Percentiles rank a stretch among this genome's conserved stretches.
Evolutionary conservation across 164 flowering plant species (phyloP).

Genomic region (Saururus chinensis): DNA sequence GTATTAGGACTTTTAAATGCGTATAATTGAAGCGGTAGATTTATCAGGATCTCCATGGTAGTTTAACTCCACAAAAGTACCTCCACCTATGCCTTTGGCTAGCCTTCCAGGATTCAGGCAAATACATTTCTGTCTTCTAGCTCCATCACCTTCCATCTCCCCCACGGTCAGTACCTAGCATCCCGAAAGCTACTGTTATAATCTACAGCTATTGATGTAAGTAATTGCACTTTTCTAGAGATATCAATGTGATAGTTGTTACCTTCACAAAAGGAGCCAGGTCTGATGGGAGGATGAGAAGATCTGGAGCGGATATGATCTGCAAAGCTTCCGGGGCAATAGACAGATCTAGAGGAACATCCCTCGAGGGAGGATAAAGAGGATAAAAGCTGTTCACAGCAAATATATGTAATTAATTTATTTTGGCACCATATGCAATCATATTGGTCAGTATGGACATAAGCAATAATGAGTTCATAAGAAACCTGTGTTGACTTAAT

Average conservation of each 20-base stretch:
- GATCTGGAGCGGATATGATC: conserved; percentile 55
- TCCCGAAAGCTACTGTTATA: neutral
- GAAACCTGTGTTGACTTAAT: conserved; percentile 67
- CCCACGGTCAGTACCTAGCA: conserved; percentile 47
- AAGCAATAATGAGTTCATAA: neutral
- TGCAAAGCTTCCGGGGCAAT: conserved; percentile 74
- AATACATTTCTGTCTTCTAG: conserved; percentile 44
- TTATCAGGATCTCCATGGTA: conserved; percentile 38
- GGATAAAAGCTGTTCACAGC: conserved; percentile 76
- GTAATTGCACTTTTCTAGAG: neutral
- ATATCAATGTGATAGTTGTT: neutral
- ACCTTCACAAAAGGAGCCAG: conserved; percentile 88
- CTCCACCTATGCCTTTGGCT: conserved; percentile 89
- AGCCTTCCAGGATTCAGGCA: conserved; percentile 91
- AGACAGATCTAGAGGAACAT: conserved; percentile 76
- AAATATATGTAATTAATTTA: neutral
- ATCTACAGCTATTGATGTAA: neutral
- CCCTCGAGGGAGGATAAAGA: conserved; percentile 80
- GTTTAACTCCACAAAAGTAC: conserved; percentile 75
- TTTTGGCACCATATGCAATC: too few relatives aligned
- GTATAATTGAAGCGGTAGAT: conserved; percentile 55
- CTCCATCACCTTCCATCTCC: conserved; percentile 28
- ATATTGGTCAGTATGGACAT: neutral
- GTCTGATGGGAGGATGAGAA: conserved; percentile 85
- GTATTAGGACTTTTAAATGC: conserved; percentile 28